Percentiles rank a stretch among this genome's conserved stretches.
These are phyloP conservation scores for Aureobasidium sp. DNA, from an alignment of 2,329 filamentous ascomycete genomes.

Conservation along the genomic window DNA sequence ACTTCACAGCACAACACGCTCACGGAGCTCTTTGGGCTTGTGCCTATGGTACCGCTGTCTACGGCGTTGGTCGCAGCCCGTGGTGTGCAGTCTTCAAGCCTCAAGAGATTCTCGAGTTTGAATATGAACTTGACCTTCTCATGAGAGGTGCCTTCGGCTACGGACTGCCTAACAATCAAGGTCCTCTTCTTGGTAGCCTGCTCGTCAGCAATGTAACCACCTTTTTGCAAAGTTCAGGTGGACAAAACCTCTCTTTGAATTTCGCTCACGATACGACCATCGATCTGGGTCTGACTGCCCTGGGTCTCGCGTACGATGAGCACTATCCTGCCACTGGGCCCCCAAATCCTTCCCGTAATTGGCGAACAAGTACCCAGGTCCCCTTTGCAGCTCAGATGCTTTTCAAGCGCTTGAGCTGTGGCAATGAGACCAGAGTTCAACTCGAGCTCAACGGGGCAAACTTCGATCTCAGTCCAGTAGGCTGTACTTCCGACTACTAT, in stretches of 20 bases:
- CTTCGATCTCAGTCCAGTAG: slow-evolving; percentile 15
- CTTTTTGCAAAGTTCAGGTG: slow-evolving; percentile 1
- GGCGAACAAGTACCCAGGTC: slow-evolving; percentile 16
- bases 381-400: slow-evolving; percentile 17
- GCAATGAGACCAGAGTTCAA: slow-evolving; percentile 14
- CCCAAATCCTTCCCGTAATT: not conserved
- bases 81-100: slow-evolving; percentile 15
- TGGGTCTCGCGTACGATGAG: slow-evolving; percentile 12
- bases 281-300: slow-evolving; percentile 15
- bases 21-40: slow-evolving; percentile 16
- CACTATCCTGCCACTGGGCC: slow-evolving; percentile 10
- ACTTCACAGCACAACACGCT: slow-evolving; percentile 12
- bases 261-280: slow-evolving; percentile 18
- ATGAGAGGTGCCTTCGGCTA: slow-evolving; percentile 17
- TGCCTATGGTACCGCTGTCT: slow-evolving; percentile 16
- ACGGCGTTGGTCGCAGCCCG: slow-evolving; percentile 10
- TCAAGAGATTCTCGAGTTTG: slow-evolving; percentile 15
- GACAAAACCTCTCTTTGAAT: slow-evolving; percentile 14
- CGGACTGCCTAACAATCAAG: slow-evolving; percentile 12
- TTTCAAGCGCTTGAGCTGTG: slow-evolving; percentile 14
- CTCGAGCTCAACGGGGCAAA: slow-evolving; percentile 15
- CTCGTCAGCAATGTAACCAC: slow-evolving; percentile 15
- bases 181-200: slow-evolving; percentile 11
- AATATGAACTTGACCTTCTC: slow-evolving; percentile 16
- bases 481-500: slow-evolving; percentile 10